Evolutionary conservation across 164 flowering plant genomes (phyloP), one percentile per base, ranked within the genome.

Genomic region (Vitis cinerea): DNA sequence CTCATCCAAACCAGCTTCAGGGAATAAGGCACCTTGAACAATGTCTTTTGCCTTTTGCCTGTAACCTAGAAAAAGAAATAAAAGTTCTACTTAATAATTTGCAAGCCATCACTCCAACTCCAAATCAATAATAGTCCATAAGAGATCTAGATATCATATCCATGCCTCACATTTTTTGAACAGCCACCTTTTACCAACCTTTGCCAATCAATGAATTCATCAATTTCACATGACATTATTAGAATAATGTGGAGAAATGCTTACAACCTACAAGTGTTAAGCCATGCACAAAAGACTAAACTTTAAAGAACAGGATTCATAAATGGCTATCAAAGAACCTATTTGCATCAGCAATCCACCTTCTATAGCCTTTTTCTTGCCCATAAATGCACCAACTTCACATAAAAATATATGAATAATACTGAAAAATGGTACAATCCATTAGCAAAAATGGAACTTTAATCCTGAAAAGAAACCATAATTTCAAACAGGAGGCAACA

Each of bases 21-120:
- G 92, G 72, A 96, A 96, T 59, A 96, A 79, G 51, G 99, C 97
- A 30, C 92, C 87, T 63, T 87, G 82, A 55, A 93, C 90, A 31
- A 93, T 89, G 65, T 96, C 97, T 62, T 85, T 89, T 44, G 82
- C 97, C 37, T 81, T 83, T 63, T 84, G 92, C 59, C 56, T 74
- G 73, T 96, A 96, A 69, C 98, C 99, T 95, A 79, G 56, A 76
- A 72, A 65, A 16, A 23, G 7, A 23, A 52, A 72, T 8, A 48
- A 60, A 14, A 1, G 7, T 8, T 47, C 13, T 10, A 29, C 8
- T 59, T 30, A 59, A 6, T 51, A 15, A 65, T 65, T 29, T 23
- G 4, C 56, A 54, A 56, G 63, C 9, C 55, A 23, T 13, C 15
- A 27, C 30, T 29, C 44, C 51, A 50, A 29, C 55, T 17, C 27